Evolutionary conservation across 2,329 filamentous ascomycete genomes (phyloP).

Genomic region (Botryotinia calthae): DNA sequence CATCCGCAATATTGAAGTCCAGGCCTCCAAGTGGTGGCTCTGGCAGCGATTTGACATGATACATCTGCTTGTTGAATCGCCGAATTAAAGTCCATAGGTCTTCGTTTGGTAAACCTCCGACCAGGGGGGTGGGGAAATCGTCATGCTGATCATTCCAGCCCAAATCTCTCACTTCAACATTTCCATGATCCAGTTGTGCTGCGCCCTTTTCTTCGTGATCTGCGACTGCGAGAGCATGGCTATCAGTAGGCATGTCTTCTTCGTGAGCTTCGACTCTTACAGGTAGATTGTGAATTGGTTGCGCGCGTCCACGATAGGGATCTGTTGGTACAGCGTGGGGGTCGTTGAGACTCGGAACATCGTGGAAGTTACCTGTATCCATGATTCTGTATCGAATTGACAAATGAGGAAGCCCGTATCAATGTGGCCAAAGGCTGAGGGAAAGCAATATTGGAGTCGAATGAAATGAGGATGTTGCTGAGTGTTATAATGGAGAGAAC

Average conservation of each 20-base stretch:
- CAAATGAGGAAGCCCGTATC: neutral
- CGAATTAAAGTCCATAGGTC: conserved; percentile 63
- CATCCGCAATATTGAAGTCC: conserved; percentile 76
- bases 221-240: conserved; percentile 44
- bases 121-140: conserved; percentile 53
- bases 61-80: conserved; percentile 64
- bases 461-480: neutral
- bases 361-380: neutral
- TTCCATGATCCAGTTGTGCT: conserved; percentile 42
- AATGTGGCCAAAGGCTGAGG: neutral
- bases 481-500: neutral
- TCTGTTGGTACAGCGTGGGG: conserved; percentile 12
- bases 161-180: conserved; percentile 52
- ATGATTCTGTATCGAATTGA: neutral
- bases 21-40: conserved; percentile 60
- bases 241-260: conserved; percentile 40
- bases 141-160: conserved; percentile 55
- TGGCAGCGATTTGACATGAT: conserved; percentile 64
- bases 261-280: conserved; percentile 29
- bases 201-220: conserved; percentile 43
- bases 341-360: conserved; percentile 10
- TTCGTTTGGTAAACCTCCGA: conserved; percentile 60
- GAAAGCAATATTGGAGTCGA: neutral
- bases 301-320: conserved; percentile 12
- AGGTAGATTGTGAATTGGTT: conserved; percentile 26